Conservation (phyloP, 805 yeast genomes). For the Yarrowia hollandica region DNA sequence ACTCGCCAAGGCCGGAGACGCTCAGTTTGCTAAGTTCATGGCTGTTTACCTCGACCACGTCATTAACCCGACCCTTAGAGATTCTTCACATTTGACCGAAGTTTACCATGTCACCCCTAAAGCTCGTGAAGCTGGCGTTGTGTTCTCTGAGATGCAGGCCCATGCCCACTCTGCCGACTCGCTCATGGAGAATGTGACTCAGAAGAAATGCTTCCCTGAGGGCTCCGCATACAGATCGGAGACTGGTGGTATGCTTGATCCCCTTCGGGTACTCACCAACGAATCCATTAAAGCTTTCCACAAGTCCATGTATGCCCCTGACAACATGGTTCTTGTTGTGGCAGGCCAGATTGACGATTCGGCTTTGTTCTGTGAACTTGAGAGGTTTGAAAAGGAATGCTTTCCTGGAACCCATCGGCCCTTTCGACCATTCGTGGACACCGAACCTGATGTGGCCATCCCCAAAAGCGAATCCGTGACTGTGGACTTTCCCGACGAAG, state of each 20-base stretch:
- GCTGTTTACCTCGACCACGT: slow-evolving; percentile 92
- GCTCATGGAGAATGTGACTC: slow-evolving; percentile 53
- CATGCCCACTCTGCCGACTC: slow-evolving; percentile 78
- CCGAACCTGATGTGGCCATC: slow-evolving; percentile 48
- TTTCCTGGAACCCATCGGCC: slow-evolving; percentile 41
- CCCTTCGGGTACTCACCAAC: slow-evolving; percentile 69
- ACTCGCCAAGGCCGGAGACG: slow-evolving; percentile 92
- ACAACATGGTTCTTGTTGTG: slow-evolving; percentile 77
- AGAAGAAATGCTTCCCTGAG: slow-evolving; percentile 44
- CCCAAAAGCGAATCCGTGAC: slow-evolving; percentile 47
- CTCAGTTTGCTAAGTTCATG: slow-evolving; percentile 77
- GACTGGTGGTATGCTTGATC: slow-evolving; percentile 86
- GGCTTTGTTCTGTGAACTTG: slow-evolving; percentile 64
- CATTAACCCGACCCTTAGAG: slow-evolving; percentile 79
- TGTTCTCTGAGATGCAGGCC: slow-evolving; percentile 95
- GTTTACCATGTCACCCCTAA: slow-evolving; percentile 92
- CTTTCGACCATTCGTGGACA: slow-evolving; percentile 80
- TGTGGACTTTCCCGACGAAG: slow-evolving; percentile 84
- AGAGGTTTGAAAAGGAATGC: slow-evolving; percentile 59
- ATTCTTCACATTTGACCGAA: slow-evolving; percentile 88
- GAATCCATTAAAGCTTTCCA: slow-evolving; percentile 79
- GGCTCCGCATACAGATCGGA: slow-evolving; percentile 86
- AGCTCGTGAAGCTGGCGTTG: slow-evolving; percentile 93
- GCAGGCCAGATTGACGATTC: slow-evolving; percentile 81
- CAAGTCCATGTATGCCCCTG: slow-evolving; percentile 68